Percentiles rank a stretch among this genome's conserved stretches.
These are phyloP conservation scores for Wickerhamomyces pijperi DNA, from an alignment of 805 yeast genomes.

Conservation along the genomic window DNA sequence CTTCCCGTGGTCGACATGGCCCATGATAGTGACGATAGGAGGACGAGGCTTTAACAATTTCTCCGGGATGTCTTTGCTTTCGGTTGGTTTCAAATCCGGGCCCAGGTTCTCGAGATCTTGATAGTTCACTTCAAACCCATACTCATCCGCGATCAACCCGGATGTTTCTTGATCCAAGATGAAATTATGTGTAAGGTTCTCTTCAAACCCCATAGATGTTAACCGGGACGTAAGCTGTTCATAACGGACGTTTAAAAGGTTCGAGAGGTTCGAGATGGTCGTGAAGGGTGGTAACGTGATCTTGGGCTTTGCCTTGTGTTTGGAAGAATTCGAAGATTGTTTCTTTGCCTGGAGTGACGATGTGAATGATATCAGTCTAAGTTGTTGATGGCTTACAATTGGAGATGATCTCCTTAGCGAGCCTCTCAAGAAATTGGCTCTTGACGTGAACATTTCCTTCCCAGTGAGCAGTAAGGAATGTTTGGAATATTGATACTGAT, in stretches of 20 bases:
- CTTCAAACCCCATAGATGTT: constrained; percentile 60
- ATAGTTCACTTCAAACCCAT: constrained; percentile 50
- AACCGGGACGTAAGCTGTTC: constrained; percentile 48
- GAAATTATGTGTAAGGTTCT: constrained; percentile 50
- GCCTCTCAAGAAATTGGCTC: no score
- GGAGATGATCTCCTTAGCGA: no score
- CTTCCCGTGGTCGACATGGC: constrained; percentile 98
- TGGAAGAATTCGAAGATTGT: background rate
- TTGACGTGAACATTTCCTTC: no score
- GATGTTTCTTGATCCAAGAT: constrained; percentile 84
- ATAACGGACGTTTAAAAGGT: constrained; percentile 54
- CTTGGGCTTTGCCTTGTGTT: background rate
- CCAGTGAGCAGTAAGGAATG: no score
- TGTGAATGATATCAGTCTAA: background rate
- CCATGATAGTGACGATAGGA: constrained; percentile 96
- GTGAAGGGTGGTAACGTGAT: constrained; percentile 61
- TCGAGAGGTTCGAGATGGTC: constrained; percentile 70
- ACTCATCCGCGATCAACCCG: constrained; percentile 78
- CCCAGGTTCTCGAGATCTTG: constrained; percentile 14
- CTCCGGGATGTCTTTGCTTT: constrained; percentile 31
- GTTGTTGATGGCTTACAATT: background rate
- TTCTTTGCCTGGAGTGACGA: background rate
- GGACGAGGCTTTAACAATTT: constrained; percentile 52
- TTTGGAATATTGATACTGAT: no score
- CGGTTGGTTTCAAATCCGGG: constrained; percentile 43